phyloP scores from a whole-genome alignment of 305 asterid species.

The Caryopteris hybrid region DNA sequence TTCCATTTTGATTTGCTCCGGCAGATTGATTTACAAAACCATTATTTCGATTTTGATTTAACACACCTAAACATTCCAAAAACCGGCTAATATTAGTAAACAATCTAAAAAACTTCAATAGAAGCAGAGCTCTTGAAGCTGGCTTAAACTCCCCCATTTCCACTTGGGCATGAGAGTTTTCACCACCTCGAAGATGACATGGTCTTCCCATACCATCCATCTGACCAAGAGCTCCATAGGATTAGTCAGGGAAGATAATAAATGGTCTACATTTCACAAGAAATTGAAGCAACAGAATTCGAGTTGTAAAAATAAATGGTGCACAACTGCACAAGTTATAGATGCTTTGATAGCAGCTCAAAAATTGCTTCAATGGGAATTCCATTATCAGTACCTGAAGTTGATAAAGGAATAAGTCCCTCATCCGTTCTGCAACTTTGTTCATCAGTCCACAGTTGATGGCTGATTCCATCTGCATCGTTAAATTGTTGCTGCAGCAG shows the following conservation, averaged over 20 bases:
- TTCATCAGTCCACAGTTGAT: conserved; percentile 45
- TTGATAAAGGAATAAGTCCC: conserved; percentile 30
- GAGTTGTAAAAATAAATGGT: background rate
- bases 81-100: conserved; percentile 44
- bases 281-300: conserved; percentile 1
- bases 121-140: conserved; percentile 74
- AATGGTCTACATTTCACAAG: conserved; percentile 7
- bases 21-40: conserved; percentile 39
- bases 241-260: conserved; percentile 33
- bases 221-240: conserved; percentile 75
- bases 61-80: conserved; percentile 73
- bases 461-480: conserved; percentile 28
- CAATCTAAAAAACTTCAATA: conserved; percentile 27
- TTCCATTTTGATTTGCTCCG: conserved; percentile 47
- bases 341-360: conserved; percentile 28
- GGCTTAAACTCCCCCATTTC: conserved; percentile 91
- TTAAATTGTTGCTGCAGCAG: conserved; percentile 33
- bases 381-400: conserved; percentile 67
- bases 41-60: conserved; percentile 32
- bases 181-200: conserved; percentile 49
- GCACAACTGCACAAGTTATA: conserved; percentile 14
- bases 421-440: conserved; percentile 40
- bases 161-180: conserved; percentile 82
- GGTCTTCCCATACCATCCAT: conserved; percentile 71
- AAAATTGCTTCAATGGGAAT: conserved; percentile 19